Percentiles rank a stretch among this genome's conserved stretches.
These are phyloP conservation scores for Nitzschia sp. DNA, from an alignment of 108 stramenopile species.

Conservation along the genomic window DNA sequence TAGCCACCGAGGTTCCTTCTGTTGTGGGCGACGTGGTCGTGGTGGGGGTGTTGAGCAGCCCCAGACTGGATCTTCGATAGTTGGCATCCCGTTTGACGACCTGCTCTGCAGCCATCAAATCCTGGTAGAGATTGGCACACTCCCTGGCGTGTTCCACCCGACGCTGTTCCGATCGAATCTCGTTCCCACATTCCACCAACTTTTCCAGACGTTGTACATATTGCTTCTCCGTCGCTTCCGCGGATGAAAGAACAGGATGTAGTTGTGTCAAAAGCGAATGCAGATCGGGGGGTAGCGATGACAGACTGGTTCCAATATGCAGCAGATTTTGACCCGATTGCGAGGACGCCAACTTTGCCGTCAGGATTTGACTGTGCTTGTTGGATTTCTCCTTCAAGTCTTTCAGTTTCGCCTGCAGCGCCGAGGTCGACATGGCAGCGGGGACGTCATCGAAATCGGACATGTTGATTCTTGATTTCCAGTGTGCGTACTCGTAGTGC, in stretches of 20 bases:
- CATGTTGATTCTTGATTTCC: background rate
- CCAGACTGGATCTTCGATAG: conserved; percentile 10
- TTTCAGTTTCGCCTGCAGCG: conserved; percentile 45
- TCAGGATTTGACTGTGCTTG: conserved; percentile 68
- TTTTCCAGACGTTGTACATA: conserved; percentile 49
- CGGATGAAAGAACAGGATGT: conserved; percentile 55
- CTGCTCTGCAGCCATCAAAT: conserved; percentile 68
- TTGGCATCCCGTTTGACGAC: conserved; percentile 37
- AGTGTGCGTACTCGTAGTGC: background rate
- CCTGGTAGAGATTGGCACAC: conserved; percentile 68
- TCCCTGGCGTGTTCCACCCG: conserved; percentile 52
- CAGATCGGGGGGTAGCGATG: conserved; percentile 79
- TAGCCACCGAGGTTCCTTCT: background rate
- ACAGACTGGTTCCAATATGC: conserved; percentile 78
- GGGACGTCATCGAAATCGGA: conserved; percentile 17
- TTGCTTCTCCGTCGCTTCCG: conserved; percentile 50
- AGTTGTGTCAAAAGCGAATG: conserved; percentile 68
- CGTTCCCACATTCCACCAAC: conserved; percentile 49
- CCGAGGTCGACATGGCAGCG: conserved; percentile 49
- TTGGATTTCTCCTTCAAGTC: conserved; percentile 54
- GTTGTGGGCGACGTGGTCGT: background rate
- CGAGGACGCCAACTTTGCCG: conserved; percentile 78
- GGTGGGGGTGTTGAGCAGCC: too few species aligned
- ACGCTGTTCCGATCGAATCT: conserved; percentile 46
- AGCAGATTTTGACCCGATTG: conserved; percentile 83